Conservation (phyloP, 441 rosid species). For the Bocquillonia castaneifolia region DNA sequence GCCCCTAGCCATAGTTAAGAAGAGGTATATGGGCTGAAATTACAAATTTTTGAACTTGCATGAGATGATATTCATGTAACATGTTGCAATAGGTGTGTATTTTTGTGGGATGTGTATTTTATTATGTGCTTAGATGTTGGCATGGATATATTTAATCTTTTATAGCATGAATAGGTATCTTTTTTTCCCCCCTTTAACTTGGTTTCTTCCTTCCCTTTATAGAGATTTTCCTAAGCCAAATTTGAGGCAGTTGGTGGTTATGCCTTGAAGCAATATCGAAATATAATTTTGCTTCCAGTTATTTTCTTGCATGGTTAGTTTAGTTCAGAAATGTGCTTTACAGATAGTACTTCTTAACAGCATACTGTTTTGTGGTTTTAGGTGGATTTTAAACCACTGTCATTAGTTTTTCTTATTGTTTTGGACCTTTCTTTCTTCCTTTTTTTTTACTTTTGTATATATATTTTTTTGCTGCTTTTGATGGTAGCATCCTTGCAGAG, state of each 20-base stretch:
- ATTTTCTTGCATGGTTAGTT: background rate
- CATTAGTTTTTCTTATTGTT: background rate
- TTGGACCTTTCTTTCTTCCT: background rate
- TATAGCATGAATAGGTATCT: background rate
- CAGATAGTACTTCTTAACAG: background rate
- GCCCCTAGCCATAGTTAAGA: background rate
- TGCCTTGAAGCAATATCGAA: background rate
- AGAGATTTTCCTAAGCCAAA: background rate
- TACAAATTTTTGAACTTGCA: background rate
- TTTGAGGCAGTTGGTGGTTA: background rate
- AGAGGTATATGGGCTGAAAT: too few relatives aligned
- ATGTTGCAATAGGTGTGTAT: background rate
- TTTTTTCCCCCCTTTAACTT: background rate
- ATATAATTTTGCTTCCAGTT: background rate
- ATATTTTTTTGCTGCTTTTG: constrained; percentile 5
- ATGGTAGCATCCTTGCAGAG: constrained; percentile 45
- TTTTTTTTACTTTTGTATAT: too few relatives aligned
- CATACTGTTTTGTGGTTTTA: background rate
- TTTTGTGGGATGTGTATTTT: background rate
- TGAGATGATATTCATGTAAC: background rate
- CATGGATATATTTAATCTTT: background rate
- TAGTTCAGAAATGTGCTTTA: background rate
- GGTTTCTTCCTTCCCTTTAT: background rate
- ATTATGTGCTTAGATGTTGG: background rate
- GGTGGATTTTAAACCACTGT: background rate